phyloP scores from a whole-genome alignment of 352 stramenopile species.

The Globisporangium cylindrosporum region DNA sequence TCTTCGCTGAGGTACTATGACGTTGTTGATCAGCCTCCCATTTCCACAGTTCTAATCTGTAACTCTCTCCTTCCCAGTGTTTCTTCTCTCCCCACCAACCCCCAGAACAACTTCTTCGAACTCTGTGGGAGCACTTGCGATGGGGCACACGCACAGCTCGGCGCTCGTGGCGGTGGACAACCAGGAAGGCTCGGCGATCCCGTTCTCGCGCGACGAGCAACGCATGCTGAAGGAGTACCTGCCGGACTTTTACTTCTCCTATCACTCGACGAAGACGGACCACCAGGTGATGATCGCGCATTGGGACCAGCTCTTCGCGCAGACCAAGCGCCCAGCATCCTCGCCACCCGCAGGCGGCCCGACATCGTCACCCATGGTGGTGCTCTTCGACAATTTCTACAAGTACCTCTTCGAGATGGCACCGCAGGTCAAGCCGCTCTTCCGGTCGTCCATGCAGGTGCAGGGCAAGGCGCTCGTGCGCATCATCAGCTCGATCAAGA shows the following conservation, averaged over 20 bases:
- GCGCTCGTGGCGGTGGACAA: slow-evolving; percentile 23
- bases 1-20: neutral
- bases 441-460: slow-evolving; percentile 36
- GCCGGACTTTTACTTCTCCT: slow-evolving; percentile 25
- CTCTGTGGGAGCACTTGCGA: neutral
- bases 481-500: slow-evolving; percentile 38
- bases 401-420: slow-evolving; percentile 34
- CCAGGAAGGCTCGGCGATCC: slow-evolving; percentile 1
- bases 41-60: neutral
- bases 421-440: slow-evolving; percentile 37
- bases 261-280: slow-evolving; percentile 26
- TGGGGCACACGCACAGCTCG: slow-evolving; percentile 12
- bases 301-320: slow-evolving; percentile 29
- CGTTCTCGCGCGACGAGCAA: slow-evolving; percentile 20
- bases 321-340: slow-evolving; percentile 12
- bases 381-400: slow-evolving; percentile 46
- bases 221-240: slow-evolving; percentile 25
- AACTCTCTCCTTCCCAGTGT: neutral
- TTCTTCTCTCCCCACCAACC: neutral
- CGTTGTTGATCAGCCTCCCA: neutral
- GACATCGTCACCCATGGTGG: slow-evolving; percentile 26
- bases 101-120: neutral
- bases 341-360: slow-evolving; percentile 4
- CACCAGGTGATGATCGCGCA: slow-evolving; percentile 22
- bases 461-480: slow-evolving; percentile 40